A percentile compares a stretch with the other conserved stretches of the same genome.
Evolutionary conservation across 1,284 basidiomycete species (phyloP).

Genomic region (Irpex sp.): DNA sequence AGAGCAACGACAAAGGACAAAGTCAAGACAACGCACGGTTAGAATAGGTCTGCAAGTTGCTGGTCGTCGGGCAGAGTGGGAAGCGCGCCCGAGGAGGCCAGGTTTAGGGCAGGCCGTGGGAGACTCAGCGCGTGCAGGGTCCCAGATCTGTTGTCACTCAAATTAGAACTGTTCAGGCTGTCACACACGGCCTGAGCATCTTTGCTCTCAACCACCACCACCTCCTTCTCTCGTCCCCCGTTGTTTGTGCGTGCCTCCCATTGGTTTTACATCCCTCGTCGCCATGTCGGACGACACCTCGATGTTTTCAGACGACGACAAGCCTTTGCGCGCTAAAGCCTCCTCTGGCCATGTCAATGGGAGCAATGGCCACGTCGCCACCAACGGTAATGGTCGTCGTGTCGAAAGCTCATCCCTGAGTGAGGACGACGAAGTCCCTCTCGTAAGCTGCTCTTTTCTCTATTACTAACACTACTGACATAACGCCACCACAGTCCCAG

Average conservation of each 20-base stretch:
- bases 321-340: conserved; percentile 49
- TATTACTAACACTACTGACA: conserved; percentile 5
- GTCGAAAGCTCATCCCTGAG: conserved; percentile 44
- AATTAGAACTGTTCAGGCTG: conserved; percentile 16
- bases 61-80: conserved; percentile 15
- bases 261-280: background rate
- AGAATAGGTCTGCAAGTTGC: conserved; percentile 2
- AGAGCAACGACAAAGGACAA: conserved; percentile 5
- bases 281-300: conserved; percentile 43
- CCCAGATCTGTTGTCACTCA: conserved; percentile 24
- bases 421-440: conserved; percentile 66
- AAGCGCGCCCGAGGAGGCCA: conserved; percentile 31
- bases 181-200: conserved; percentile 28
- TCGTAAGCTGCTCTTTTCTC: conserved; percentile 42
- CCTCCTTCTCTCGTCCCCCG: conserved; percentile 13
- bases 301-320: conserved; percentile 66
- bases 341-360: conserved; percentile 22
- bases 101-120: conserved; percentile 57
- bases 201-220: conserved; percentile 16
- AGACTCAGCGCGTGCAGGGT: conserved; percentile 39
- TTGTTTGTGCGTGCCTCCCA: conserved; percentile 8
- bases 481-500: conserved; percentile 31
- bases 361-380: conserved; percentile 28
- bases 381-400: conserved; percentile 41
- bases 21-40: conserved; percentile 4